Evolutionary conservation across 441 rosid genomes (phyloP).

Genomic region (Isatis lusitanica): DNA sequence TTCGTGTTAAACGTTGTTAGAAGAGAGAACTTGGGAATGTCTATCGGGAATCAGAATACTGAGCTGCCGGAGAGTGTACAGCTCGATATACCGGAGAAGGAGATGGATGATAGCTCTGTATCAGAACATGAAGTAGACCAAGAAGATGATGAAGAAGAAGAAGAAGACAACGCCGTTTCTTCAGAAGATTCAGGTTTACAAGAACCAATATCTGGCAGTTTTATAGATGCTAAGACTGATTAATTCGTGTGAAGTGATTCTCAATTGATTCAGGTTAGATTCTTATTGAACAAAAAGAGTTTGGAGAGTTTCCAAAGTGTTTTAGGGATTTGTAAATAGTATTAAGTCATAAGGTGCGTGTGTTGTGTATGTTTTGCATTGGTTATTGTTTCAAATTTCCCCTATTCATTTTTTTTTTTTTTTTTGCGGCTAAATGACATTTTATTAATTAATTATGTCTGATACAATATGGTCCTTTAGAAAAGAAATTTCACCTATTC

Average conservation of each 20-base stretch:
- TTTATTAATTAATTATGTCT: too few relatives aligned
- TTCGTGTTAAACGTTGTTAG: conserved; percentile 72
- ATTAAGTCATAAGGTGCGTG: neutral
- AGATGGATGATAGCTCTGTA: conserved; percentile 63
- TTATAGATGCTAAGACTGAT: conserved; percentile 22
- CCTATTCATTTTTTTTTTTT: conserved; percentile 6
- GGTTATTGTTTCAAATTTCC: conserved; percentile 14
- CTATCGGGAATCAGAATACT: conserved; percentile 35
- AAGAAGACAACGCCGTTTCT: conserved; percentile 4
- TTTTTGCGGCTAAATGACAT: too few relatives aligned
- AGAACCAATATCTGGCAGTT: conserved; percentile 31
- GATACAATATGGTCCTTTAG: too few relatives aligned
- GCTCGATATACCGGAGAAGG: conserved; percentile 72
- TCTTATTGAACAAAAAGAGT: neutral
- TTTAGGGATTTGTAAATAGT: conserved; percentile 4
- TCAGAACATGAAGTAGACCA: conserved; percentile 58
- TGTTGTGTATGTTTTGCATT: conserved; percentile 22
- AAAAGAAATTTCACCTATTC: neutral
- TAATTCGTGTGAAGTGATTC: conserved; percentile 9
- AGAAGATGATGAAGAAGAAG: conserved; percentile 15
- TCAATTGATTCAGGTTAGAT: neutral
- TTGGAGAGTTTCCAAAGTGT: neutral
- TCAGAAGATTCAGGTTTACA: conserved; percentile 22
- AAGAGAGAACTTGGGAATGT: conserved; percentile 51
- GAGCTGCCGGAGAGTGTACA: conserved; percentile 73